Evolutionary conservation across 345 rosid genomes (phyloP).

Genomic region (Alliaria petiolata): DNA sequence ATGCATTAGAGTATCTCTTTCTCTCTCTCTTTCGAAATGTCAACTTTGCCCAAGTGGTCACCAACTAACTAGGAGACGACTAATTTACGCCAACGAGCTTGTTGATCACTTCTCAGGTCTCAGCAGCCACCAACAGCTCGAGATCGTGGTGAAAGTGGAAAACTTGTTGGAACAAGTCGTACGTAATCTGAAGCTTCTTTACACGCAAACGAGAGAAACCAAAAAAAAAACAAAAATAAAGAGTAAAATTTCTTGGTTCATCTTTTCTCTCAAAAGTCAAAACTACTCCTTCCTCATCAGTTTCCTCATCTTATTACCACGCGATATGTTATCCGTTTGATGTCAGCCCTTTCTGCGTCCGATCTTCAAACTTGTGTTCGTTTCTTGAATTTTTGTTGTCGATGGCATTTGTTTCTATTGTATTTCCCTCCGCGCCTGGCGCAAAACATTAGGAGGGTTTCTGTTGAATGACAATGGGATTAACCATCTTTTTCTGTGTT

Average conservation of each 20-base stretch:
- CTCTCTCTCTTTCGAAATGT: neutral
- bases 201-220: neutral
- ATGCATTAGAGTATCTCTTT: too few species aligned
- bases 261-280: conserved; percentile 27
- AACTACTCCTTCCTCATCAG: neutral
- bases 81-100: conserved; percentile 3
- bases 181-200: conserved; percentile 16
- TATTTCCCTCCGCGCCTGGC: neutral
- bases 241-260: neutral
- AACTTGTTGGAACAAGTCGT: conserved; percentile 7
- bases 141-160: conserved; percentile 6
- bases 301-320: too few species aligned
- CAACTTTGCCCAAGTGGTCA: conserved; percentile 13
- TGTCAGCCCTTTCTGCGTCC: neutral
- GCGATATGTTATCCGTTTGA: too few species aligned
- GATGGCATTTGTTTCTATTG: neutral
- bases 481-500: neutral
- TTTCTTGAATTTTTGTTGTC: neutral
- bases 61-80: conserved; percentile 27
- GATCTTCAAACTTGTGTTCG: conserved; percentile 16
- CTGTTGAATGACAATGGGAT: neutral
- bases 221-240: too few species aligned
- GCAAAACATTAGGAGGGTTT: too few species aligned
- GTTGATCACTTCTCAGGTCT: conserved; percentile 25
- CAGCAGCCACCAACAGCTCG: conserved; percentile 20